These are phyloP conservation scores for Ceratocystis lukuohia DNA, from an alignment of 2,329 filamentous ascomycete species.

Conservation along the genomic window DNA sequence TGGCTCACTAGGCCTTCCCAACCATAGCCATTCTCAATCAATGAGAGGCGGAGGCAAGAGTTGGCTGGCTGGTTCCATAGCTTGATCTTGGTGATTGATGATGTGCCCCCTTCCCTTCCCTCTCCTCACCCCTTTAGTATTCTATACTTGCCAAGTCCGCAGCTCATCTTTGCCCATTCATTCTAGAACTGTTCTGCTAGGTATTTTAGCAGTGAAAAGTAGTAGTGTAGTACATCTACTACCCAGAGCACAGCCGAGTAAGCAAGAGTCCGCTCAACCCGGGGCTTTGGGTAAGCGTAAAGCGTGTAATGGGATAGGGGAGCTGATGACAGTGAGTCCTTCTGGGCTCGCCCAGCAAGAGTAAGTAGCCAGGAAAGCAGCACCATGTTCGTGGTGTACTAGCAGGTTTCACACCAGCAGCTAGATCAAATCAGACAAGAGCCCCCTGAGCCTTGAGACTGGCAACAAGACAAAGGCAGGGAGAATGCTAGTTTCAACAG, in stretches of 20 bases:
- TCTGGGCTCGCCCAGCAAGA: too few relatives aligned
- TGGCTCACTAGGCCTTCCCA: neutral
- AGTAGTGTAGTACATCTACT: neutral
- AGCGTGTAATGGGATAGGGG: neutral
- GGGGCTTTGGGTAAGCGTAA: conserved; percentile 1
- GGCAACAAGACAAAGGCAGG: neutral
- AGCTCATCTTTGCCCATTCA: neutral
- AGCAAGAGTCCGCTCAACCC: neutral
- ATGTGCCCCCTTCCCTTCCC: neutral
- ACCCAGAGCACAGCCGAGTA: neutral
- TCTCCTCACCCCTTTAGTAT: neutral
- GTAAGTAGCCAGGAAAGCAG: neutral
- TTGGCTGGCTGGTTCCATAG: neutral
- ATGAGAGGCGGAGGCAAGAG: neutral
- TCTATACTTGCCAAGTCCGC: neutral
- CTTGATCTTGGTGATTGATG: neutral
- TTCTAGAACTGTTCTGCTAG: neutral
- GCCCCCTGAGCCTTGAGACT: neutral
- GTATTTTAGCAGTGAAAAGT: neutral
- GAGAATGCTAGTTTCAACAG: neutral
- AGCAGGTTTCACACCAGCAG: conserved; percentile 1
- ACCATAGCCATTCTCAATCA: neutral
- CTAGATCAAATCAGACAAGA: neutral
- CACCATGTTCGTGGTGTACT: neutral
- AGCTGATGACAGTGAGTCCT: neutral